Base-by-base conservation (phyloP, 192 early-diverging fungal species). In the Powellomyces hirtus region DNA sequence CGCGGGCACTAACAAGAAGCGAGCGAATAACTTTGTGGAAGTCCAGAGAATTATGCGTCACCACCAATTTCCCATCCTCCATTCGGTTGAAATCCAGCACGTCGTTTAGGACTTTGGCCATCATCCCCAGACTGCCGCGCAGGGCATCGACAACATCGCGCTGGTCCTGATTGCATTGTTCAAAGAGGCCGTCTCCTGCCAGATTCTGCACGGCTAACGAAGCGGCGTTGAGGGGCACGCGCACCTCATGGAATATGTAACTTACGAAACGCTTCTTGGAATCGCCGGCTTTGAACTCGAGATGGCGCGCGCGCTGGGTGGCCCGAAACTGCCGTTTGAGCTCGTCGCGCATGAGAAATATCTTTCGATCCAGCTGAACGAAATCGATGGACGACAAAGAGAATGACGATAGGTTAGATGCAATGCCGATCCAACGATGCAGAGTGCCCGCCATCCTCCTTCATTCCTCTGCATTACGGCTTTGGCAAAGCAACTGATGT, bases 81-180 rank as follows among this genome's bases (percentile, higher is more conserved):
- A 71, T 71, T 11, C 60, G 57, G 38, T 71, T 63, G 30, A 71
- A 71, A 31, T 71, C 69, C 2, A 71, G 50, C 18, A 71, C 60
- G 29, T 71, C 69, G 51, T 71, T 71, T 8, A 71, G 49, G 29
- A 71, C 69, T 71, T 71, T 71, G 45, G 69, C 60, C 69, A 71
- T 71, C 69, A 71, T 71, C 6, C 69, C 69, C 7, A 71, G 60
- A 62, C 30, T 37, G 33, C 69, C 69, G 4, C 38, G 61, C 1
- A 71, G 60, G 6, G 69, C 69, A 36, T 71, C 61, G 14, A 71
- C 69, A n/a, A 71, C 57, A 34, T 71, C 69, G n/a, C 49, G 42
- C 33, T 71, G 69, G 14, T 71, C 69, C 16, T 30, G 18, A 29
- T 49, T 37, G 24, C 59, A 62, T 8, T 3, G 30, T 16, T 38